Conservation (phyloP, 805 yeast species). For the Lachancea kluyveri region DNA sequence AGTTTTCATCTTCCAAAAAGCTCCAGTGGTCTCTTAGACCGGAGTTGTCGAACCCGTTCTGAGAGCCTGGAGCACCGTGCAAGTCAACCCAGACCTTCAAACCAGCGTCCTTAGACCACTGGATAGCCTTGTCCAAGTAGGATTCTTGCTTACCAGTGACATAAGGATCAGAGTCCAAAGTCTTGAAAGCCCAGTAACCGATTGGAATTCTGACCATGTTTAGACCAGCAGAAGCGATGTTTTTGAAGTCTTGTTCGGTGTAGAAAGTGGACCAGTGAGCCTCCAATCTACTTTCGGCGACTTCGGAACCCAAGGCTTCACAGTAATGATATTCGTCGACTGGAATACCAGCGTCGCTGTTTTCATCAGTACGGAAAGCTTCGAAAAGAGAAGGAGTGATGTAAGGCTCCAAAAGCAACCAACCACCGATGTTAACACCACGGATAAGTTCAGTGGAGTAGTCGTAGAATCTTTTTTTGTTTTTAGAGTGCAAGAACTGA, state of each 20-base stretch:
- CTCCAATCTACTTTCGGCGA: conserved; percentile 45
- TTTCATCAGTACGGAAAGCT: conserved; percentile 34
- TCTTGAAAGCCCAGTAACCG: conserved; percentile 88
- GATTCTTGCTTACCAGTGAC: conserved; percentile 66
- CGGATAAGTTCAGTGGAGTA: conserved; percentile 18
- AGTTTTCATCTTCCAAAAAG: conserved; percentile 49
- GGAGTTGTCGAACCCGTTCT: conserved; percentile 93
- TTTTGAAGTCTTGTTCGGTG: conserved; percentile 62
- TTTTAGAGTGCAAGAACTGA: conserved; percentile 15
- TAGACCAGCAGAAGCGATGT: conserved; percentile 57
- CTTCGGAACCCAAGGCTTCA: conserved; percentile 51
- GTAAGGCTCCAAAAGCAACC: conserved; percentile 84
- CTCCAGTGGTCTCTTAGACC: conserved; percentile 62
- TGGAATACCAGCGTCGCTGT: conserved; percentile 43
- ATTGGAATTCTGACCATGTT: conserved; percentile 87
- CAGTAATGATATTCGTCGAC: conserved; percentile 79
- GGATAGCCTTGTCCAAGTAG: conserved; percentile 69
- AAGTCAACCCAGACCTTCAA: conserved; percentile 84
- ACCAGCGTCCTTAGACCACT: conserved; percentile 59
- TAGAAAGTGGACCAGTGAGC: conserved; percentile 77
- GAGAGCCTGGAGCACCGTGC: conserved; percentile 97
- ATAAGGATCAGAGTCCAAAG: conserved; percentile 67
- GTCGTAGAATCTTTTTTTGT: conserved; percentile 21
- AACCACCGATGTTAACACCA: conserved; percentile 86
- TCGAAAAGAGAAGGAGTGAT: conserved; percentile 76